These are phyloP conservation scores for Helotiales sp. DNA, from an alignment of 2,329 filamentous ascomycete genomes.

Conservation along the genomic window DNA sequence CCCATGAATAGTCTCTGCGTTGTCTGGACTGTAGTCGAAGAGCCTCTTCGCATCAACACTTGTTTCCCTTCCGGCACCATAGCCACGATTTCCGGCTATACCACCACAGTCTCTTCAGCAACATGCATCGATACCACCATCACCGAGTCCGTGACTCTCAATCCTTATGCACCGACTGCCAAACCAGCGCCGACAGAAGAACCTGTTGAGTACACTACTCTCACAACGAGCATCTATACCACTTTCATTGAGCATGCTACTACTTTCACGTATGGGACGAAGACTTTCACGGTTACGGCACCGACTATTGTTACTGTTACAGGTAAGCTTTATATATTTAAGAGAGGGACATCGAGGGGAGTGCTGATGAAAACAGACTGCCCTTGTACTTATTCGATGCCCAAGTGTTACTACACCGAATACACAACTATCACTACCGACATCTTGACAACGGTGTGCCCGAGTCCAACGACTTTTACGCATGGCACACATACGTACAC, in stretches of 20 bases:
- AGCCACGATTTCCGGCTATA: not conserved
- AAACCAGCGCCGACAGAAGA: not conserved
- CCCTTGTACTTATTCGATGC: not conserved
- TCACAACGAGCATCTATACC: not conserved
- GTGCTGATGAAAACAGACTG: not conserved
- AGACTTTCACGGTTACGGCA: not conserved
- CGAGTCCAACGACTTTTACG: not conserved
- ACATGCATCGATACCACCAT: conserved; percentile 13
- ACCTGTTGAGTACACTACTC: not conserved
- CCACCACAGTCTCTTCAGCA: conserved; percentile 4
- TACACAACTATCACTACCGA: conserved; percentile 11
- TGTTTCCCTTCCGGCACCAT: conserved; percentile 12
- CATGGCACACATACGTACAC: conserved; percentile 7
- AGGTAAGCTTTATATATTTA: not conserved
- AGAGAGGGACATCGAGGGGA: not conserved
- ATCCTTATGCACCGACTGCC: no score
- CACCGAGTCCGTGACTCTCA: conserved; percentile 4
- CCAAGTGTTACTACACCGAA: not conserved
- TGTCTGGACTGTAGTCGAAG: conserved; percentile 10
- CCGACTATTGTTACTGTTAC: not conserved
- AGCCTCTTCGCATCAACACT: not conserved
- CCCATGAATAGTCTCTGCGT: conserved; percentile 13
- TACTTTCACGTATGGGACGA: not conserved
- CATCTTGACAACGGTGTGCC: conserved; percentile 2
- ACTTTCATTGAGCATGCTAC: not conserved